phyloP scores from a whole-genome alignment of 2,329 filamentous ascomycete genomes.

The Trichoderma oligosporum region DNA sequence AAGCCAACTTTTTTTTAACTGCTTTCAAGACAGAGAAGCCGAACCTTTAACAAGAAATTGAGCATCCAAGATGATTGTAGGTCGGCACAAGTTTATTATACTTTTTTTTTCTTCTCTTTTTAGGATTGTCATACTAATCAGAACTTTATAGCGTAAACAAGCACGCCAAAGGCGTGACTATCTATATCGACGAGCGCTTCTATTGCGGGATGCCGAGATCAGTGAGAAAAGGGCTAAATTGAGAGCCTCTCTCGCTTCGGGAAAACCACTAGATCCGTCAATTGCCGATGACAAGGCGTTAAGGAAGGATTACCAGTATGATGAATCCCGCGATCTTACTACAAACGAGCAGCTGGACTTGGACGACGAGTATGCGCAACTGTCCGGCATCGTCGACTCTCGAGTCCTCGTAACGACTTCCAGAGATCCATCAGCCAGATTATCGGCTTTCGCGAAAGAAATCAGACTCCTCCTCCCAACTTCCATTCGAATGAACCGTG shows the following conservation, averaged over 20 bases:
- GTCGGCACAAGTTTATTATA: conserved; percentile 16
- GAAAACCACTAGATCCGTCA: conserved; percentile 75
- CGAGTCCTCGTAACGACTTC: conserved; percentile 88
- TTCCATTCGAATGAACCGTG: conserved; percentile 82
- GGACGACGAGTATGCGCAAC: conserved; percentile 84
- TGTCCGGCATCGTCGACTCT: conserved; percentile 89
- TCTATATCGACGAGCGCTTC: conserved; percentile 83
- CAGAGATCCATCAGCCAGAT: conserved; percentile 76
- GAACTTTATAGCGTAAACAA: conserved; percentile 37
- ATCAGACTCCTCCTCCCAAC: conserved; percentile 80
- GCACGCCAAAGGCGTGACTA: conserved; percentile 49
- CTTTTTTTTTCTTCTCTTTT: background rate
- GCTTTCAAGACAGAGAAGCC: background rate
- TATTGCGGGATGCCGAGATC: conserved; percentile 86
- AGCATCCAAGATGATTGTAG: conserved; percentile 19
- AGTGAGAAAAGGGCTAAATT: conserved; percentile 86
- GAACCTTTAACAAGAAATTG: background rate
- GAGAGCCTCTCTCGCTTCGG: conserved; percentile 79
- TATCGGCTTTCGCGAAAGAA: conserved; percentile 91
- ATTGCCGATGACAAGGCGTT: conserved; percentile 84
- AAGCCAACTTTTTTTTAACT: conserved; percentile 30
- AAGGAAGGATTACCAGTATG: conserved; percentile 86
- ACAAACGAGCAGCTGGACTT: conserved; percentile 67
- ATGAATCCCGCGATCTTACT: conserved; percentile 72
- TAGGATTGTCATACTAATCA: background rate